phyloP scores from a whole-genome alignment of 2,329 filamentous ascomycete species.

The Chaetomium sp. region DNA sequence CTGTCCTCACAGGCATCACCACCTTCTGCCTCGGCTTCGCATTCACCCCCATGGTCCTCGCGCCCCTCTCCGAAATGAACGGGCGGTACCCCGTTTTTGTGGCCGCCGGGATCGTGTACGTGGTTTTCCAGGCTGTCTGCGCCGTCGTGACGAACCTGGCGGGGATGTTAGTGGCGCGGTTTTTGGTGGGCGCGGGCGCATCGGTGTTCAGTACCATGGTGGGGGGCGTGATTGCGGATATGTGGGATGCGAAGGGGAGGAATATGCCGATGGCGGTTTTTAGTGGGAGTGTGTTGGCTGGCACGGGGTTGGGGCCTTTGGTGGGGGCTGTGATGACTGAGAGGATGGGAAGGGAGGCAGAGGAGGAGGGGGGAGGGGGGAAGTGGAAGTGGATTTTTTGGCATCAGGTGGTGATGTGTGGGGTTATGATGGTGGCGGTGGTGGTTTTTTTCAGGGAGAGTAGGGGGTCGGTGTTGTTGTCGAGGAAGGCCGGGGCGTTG shows the following conservation, averaged over 20 bases:
- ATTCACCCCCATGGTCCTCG: conserved; percentile 78
- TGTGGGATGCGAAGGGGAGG: conserved; percentile 70
- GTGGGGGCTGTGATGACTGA: conserved; percentile 63
- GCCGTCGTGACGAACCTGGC: conserved; percentile 62
- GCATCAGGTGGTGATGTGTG: conserved; percentile 68
- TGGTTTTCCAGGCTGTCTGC: conserved; percentile 64
- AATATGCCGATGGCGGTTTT: conserved; percentile 91
- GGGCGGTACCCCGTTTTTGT: conserved; percentile 80
- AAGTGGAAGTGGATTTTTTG: conserved; percentile 85
- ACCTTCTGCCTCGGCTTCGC: conserved; percentile 77
- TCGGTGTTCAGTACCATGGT: conserved; percentile 83
- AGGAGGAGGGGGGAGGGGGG: conserved; percentile 10
- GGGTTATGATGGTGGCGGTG: conserved; percentile 56
- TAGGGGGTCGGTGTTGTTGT: conserved; percentile 70
- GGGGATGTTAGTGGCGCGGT: conserved; percentile 68
- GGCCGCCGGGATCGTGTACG: conserved; percentile 63
- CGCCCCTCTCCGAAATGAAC: conserved; percentile 83
- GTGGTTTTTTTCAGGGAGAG: conserved; percentile 73
- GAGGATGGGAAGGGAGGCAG: conserved; percentile 35
- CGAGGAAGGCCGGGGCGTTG: conserved; percentile 63
- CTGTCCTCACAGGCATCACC: conserved; percentile 69
- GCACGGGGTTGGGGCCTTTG: conserved; percentile 73
- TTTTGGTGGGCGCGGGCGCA: conserved; percentile 70
- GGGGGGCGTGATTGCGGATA: conserved; percentile 83
- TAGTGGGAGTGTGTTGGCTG: conserved; percentile 68